phyloP scores from a whole-genome alignment of 768 basidiomycete species.

The Hypsizygus marmoreus region DNA sequence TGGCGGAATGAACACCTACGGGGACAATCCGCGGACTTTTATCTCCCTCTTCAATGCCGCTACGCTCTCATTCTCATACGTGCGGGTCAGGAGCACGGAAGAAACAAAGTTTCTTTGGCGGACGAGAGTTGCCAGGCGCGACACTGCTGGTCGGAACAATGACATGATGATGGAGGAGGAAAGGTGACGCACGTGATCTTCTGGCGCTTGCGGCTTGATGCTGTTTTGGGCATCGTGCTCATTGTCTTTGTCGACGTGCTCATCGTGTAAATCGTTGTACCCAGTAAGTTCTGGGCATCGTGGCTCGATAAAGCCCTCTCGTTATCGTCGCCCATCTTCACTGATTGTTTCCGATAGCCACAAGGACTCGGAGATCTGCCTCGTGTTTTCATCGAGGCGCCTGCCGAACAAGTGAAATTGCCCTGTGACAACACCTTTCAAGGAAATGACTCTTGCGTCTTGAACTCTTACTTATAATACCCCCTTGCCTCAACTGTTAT shows the following conservation, averaged over 20 bases:
- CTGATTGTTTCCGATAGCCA: slow-evolving; percentile 22
- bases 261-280: not conserved
- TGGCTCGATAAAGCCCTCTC: not conserved
- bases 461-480: slow-evolving; percentile 24
- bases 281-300: too few species aligned
- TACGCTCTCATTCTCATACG: slow-evolving; percentile 56
- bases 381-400: slow-evolving; percentile 60
- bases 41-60: slow-evolving; percentile 54
- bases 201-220: slow-evolving; percentile 5
- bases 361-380: slow-evolving; percentile 36
- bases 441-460: slow-evolving; percentile 27
- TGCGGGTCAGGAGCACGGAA: slow-evolving; percentile 55
- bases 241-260: too few species aligned
- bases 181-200: not conserved
- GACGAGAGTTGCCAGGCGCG: slow-evolving; percentile 16
- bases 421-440: slow-evolving; percentile 21
- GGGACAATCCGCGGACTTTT: slow-evolving; percentile 54
- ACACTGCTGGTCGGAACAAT: slow-evolving; percentile 25
- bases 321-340: slow-evolving; percentile 11
- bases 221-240: not conserved
- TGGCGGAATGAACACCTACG: slow-evolving; percentile 38
- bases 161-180: not conserved
- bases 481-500: slow-evolving; percentile 41
- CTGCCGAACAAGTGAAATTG: slow-evolving; percentile 16
- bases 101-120: slow-evolving; percentile 46